phyloP scores from a whole-genome alignment of 352 stramenopile genomes.

The Phytophthora syringae region DNA sequence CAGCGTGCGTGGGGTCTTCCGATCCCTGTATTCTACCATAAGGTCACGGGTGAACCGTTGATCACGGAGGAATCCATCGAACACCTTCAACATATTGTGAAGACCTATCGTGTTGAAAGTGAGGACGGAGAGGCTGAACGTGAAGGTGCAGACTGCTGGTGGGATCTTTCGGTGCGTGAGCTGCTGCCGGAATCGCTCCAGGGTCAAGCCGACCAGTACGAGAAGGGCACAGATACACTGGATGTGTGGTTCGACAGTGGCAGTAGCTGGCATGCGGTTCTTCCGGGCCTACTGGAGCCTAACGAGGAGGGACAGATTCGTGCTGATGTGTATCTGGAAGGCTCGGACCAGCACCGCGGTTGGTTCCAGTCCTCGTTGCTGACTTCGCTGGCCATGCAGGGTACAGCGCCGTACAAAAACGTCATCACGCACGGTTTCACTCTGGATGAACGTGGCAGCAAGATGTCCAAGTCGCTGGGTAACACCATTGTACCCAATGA shows the following conservation, averaged over 20 bases:
- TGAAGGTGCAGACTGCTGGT: conserved; percentile 97
- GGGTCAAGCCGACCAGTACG: conserved; percentile 87
- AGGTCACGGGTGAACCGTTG: conserved; percentile 87
- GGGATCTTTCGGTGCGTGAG: conserved; percentile 85
- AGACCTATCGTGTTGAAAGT: conserved; percentile 42
- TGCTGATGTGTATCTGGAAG: conserved; percentile 98
- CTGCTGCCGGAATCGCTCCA: conserved; percentile 70
- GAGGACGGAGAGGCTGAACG: conserved; percentile 47
- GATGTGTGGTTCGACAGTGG: conserved; percentile 99
- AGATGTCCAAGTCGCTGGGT: conserved; percentile 99
- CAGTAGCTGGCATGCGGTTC: conserved; percentile 77
- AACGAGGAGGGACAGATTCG: conserved; percentile 72
- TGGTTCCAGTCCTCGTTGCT: conserved; percentile 99
- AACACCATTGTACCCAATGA: conserved; percentile 95
- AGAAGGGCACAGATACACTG: conserved; percentile 97
- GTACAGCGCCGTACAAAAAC: conserved; percentile 93
- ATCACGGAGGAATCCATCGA: conserved; percentile 93
- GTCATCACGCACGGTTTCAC: conserved; percentile 99
- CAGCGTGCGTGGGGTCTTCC: conserved; percentile 98
- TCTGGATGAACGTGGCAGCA: conserved; percentile 97
- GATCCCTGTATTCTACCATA: conserved; percentile 98
- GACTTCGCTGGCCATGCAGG: conserved; percentile 90
- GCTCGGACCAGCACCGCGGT: conserved; percentile 97
- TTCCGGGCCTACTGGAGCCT: conserved; percentile 40
- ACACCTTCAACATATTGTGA: conserved; percentile 77